phyloP scores from a whole-genome alignment of 768 basidiomycete species.

The Tulasnella sp. region DNA sequence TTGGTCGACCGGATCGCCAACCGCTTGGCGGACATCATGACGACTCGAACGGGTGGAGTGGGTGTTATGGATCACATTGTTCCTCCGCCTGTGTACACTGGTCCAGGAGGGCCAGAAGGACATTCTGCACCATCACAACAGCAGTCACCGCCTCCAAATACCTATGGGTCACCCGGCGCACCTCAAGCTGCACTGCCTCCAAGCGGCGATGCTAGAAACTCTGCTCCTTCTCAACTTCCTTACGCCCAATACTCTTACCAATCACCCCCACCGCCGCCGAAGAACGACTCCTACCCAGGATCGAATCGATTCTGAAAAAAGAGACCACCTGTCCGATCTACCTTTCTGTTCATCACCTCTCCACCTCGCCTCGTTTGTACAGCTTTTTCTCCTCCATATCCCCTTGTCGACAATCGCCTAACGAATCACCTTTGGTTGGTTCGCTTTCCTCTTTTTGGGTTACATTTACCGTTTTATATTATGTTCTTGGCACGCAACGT shows the following conservation, averaged over 20 bases:
- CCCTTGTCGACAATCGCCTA: background rate
- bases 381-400: background rate
- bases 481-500: background rate
- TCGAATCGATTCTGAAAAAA: background rate
- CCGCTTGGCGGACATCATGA: background rate
- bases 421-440: background rate
- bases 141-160: background rate
- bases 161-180: background rate
- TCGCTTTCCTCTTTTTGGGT: background rate
- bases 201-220: background rate
- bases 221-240: background rate
- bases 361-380: background rate
- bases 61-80: background rate
- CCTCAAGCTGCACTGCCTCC: background rate
- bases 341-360: background rate
- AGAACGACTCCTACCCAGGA: background rate
- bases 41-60: background rate
- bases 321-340: background rate
- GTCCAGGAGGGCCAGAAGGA: background rate
- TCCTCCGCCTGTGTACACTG: background rate
- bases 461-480: background rate
- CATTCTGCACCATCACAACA: background rate
- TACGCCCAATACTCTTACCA: background rate
- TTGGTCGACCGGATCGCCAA: conserved; percentile 6
- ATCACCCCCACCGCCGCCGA: background rate